A percentile compares a stretch with the other conserved stretches of the same genome.
phyloP scores from a whole-genome alignment of 164 flowering plant genomes.

The Stephania japonica region DNA sequence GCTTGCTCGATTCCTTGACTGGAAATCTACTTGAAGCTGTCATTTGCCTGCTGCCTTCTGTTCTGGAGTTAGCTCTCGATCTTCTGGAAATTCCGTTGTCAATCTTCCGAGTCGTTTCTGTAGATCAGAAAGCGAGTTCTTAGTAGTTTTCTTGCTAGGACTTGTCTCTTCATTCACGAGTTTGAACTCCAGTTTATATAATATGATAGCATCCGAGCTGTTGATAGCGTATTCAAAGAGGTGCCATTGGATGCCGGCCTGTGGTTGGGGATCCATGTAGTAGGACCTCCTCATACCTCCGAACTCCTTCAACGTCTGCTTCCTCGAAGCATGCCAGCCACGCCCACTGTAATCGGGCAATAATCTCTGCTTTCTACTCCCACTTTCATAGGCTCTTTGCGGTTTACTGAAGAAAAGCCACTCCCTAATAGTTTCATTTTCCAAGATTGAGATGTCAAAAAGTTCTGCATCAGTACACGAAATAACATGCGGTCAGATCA shows the following conservation, averaged over 20 bases:
- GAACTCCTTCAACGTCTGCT: conserved; percentile 81
- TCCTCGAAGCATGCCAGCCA: conserved; percentile 99
- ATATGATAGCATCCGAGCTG: conserved; percentile 67
- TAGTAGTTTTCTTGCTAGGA: conserved; percentile 55
- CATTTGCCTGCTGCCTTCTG: conserved; percentile 29
- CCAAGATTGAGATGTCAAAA: conserved; percentile 72
- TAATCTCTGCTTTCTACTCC: conserved; percentile 92
- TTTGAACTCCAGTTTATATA: conserved; percentile 82
- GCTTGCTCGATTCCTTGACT: not conserved
- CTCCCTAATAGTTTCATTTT: conserved; percentile 85
- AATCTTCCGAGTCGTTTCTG: conserved; percentile 92
- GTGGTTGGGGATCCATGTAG: conserved; percentile 98
- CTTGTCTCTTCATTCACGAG: conserved; percentile 74
- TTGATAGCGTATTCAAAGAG: conserved; percentile 90
- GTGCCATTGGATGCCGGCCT: conserved; percentile 73
- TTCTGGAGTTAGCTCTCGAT: conserved; percentile 41
- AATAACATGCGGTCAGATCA: conserved; percentile 4
- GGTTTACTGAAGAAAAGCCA: conserved; percentile 99
- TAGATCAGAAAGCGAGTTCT: conserved; percentile 70
- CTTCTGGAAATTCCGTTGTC: conserved; percentile 63
- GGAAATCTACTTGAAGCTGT: conserved; percentile 7
- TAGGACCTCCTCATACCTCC: conserved; percentile 90
- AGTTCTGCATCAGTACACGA: conserved; percentile 53
- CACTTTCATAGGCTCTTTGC: conserved; percentile 92
- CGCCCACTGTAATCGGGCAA: conserved; percentile 94